Conservation (phyloP, 1,139 yeast genomes). For the Nadsonia starkeyi-henricii region DNA sequence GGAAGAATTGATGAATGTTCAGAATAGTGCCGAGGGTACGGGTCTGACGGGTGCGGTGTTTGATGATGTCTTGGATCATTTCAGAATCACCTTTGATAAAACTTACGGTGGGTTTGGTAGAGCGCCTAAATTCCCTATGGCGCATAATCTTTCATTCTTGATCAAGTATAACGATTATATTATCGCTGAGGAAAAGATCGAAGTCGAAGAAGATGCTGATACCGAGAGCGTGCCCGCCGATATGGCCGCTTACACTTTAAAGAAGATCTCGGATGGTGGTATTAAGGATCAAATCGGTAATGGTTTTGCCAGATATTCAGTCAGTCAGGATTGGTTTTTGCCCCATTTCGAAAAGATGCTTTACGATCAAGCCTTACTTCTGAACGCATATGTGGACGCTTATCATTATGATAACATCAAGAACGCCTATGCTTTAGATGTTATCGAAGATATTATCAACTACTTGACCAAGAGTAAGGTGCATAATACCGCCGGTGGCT, state of each 20-base stretch:
- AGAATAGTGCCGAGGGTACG: slow-evolving; percentile 16
- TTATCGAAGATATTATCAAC: slow-evolving; percentile 17
- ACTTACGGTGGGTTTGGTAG: slow-evolving; percentile 23
- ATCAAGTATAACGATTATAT: slow-evolving; percentile 13
- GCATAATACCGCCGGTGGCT: slow-evolving; percentile 17
- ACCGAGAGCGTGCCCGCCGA: slow-evolving; percentile 9
- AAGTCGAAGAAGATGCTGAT: slow-evolving; percentile 8
- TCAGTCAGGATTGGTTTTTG: slow-evolving; percentile 28
- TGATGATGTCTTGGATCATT: slow-evolving; percentile 18
- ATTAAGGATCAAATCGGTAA: slow-evolving; percentile 26
- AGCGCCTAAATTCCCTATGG: slow-evolving; percentile 27
- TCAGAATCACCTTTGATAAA: slow-evolving; percentile 17
- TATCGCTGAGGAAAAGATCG: slow-evolving; percentile 7
- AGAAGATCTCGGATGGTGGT: slow-evolving; percentile 23
- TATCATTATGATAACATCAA: slow-evolving; percentile 10
- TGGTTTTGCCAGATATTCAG: slow-evolving; percentile 27
- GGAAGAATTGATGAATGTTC: slow-evolving; percentile 15
- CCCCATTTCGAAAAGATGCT: slow-evolving; percentile 30
- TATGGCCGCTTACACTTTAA: slow-evolving; percentile 18
- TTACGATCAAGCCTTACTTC: slow-evolving; percentile 25
- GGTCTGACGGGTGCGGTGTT: slow-evolving; percentile 11
- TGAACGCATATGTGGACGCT: slow-evolving; percentile 23
- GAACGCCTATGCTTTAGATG: slow-evolving; percentile 10
- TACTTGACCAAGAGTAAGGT: slow-evolving; percentile 19
- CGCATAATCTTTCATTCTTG: slow-evolving; percentile 21